Evolutionary conservation across 2,329 filamentous ascomycete species (phyloP).

Genomic region (Arthrinium phaeospermum): DNA sequence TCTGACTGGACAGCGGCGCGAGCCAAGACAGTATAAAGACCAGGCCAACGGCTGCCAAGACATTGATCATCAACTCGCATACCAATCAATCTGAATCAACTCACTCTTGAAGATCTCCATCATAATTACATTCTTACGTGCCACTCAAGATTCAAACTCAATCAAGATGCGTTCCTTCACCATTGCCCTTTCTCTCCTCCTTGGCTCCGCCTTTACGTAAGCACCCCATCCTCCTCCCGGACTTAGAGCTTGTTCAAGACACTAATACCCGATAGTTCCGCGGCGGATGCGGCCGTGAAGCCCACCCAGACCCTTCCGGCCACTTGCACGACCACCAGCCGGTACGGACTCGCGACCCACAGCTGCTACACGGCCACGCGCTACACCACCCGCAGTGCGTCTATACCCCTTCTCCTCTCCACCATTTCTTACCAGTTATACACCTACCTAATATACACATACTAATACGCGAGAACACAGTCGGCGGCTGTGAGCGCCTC

Average conservation of each 20-base stretch:
- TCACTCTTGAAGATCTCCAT: neutral
- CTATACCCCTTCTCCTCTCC: neutral
- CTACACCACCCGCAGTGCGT: neutral
- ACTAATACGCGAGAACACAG: neutral
- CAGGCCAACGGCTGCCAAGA: neutral
- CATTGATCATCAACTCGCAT: neutral
- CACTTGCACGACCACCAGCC: neutral
- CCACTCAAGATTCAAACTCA: neutral
- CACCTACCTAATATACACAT: too few relatives aligned
- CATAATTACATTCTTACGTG: neutral
- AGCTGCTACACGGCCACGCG: constrained; percentile 14
- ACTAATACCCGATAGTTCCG: neutral
- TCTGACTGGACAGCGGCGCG: neutral
- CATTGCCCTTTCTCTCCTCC: neutral
- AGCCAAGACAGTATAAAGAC: neutral
- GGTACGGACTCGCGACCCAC: neutral
- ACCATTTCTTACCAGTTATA: neutral
- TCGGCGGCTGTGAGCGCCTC: neutral
- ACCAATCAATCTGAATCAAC: neutral
- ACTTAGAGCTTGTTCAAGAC: neutral
- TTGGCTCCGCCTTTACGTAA: constrained; percentile 2
- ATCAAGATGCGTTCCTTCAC: constrained; percentile 4
- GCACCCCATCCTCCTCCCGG: neutral
- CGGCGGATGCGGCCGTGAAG: neutral
- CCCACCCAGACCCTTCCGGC: neutral